Evolutionary conservation across 352 stramenopile species (phyloP).

Genomic region (Hyaloperonospora brassicae): DNA sequence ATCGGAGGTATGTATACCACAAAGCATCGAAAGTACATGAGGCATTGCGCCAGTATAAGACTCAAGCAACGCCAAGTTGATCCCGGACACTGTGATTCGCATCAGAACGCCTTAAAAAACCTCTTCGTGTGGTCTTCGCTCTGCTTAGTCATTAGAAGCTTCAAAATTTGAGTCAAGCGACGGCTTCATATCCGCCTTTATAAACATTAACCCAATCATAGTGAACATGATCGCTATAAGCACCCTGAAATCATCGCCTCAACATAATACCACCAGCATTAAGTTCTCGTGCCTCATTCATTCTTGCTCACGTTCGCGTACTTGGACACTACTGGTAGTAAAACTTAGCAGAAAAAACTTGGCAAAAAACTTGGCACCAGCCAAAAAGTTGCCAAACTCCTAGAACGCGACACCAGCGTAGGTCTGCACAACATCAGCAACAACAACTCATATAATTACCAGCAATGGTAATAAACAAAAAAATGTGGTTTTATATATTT

Average conservation of each 20-base stretch:
- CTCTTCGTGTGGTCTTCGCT: conserved; percentile 46
- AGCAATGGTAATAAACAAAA: too few relatives aligned
- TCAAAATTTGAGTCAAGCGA: conserved; percentile 62
- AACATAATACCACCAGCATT: conserved; percentile 1
- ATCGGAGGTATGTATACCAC: too few relatives aligned
- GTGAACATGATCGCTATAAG: too few relatives aligned
- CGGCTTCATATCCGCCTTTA: too few relatives aligned
- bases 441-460: too few relatives aligned
- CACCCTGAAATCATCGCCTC: conserved; percentile 32
- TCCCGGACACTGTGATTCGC: conserved; percentile 81
- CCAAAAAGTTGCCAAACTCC: conserved; percentile 84
- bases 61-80: conserved; percentile 76
- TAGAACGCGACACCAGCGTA: conserved; percentile 85
- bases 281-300: not conserved
- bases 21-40: too few relatives aligned
- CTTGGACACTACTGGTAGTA: conserved; percentile 78
- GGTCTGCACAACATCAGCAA: conserved; percentile 36
- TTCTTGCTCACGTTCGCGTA: conserved; percentile 26
- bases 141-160: conserved; percentile 40
- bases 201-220: too few relatives aligned
- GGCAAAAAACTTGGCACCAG: conserved; percentile 77
- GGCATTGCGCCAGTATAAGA: conserved; percentile 81
- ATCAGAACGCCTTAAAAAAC: conserved; percentile 75
- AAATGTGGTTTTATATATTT: too few relatives aligned
- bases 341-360: too few relatives aligned